These are phyloP conservation scores for Fusarium piperis DNA, from an alignment of 2,329 filamentous ascomycete genomes.

Conservation along the genomic window DNA sequence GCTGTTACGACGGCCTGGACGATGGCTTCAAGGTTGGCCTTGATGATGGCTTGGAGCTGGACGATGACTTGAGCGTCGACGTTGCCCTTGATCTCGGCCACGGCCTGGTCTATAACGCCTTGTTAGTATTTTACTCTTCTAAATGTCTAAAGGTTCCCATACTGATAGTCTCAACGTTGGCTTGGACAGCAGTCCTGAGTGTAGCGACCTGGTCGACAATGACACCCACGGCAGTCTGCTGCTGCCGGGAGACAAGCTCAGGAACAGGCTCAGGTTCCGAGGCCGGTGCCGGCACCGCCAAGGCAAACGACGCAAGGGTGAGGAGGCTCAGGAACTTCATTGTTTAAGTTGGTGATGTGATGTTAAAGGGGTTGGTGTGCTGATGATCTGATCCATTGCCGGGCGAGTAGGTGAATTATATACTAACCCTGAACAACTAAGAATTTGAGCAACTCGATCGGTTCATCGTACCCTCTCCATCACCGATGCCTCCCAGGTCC, in stretches of 20 bases:
- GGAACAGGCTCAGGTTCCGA: neutral
- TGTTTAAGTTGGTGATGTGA: neutral
- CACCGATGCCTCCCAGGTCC: neutral
- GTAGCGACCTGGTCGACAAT: neutral
- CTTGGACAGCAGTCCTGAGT: neutral
- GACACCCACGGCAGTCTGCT: slow-evolving; percentile 12
- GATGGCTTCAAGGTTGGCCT: slow-evolving; percentile 8
- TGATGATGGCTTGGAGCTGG: neutral
- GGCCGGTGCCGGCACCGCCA: slow-evolving; percentile 12
- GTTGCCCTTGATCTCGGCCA: neutral
- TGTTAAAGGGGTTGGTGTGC: neutral
- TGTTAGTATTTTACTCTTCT: neutral
- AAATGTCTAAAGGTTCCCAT: rapidly evolving
- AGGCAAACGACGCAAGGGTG: slow-evolving; percentile 16
- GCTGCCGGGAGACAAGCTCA: neutral
- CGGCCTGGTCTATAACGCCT: neutral
- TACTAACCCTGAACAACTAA: neutral
- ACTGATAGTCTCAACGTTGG: slow-evolving; percentile 6
- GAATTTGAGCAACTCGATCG: neutral
- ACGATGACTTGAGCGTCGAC: neutral
- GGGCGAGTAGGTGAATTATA: slow-evolving; percentile 6
- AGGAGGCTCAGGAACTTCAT: slow-evolving; percentile 32
- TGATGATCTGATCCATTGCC: neutral
- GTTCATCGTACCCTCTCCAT: neutral
- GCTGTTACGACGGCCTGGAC: neutral